phyloP scores from a whole-genome alignment of 2,329 filamentous ascomycete genomes.

The Cryoendolithus antarcticus region DNA sequence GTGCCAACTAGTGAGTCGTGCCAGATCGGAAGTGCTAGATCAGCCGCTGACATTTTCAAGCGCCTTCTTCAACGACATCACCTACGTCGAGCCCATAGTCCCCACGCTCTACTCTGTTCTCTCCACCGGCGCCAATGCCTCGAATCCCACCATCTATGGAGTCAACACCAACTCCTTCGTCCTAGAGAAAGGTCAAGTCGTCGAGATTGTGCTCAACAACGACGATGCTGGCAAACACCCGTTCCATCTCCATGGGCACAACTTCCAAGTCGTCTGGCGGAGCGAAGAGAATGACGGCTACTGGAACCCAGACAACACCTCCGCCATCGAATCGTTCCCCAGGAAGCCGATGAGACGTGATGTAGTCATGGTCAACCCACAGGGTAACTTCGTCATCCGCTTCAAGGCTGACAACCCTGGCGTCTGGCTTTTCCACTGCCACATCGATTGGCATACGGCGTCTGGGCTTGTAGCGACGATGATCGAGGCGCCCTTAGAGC shows the following conservation, averaged over 20 bases:
- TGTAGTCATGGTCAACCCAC: conserved; percentile 41
- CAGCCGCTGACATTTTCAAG: conserved; percentile 13
- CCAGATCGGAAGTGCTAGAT: not conserved
- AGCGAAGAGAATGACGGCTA: conserved; percentile 21
- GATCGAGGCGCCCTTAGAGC: conserved; percentile 39
- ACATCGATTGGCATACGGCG: conserved; percentile 39
- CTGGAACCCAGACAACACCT: conserved; percentile 23
- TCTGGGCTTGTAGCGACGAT: conserved; percentile 40
- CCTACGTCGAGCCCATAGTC: conserved; percentile 62
- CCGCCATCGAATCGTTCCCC: conserved; percentile 19
- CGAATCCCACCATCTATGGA: conserved; percentile 35
- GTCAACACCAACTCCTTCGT: conserved; percentile 47
- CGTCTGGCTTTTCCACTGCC: conserved; percentile 30
- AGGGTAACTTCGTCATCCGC: conserved; percentile 43
- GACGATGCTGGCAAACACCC: conserved; percentile 59
- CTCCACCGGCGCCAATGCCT: conserved; percentile 40
- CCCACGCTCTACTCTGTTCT: conserved; percentile 61
- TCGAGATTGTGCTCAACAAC: conserved; percentile 69
- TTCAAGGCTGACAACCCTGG: conserved; percentile 44
- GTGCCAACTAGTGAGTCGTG: conserved; percentile 47
- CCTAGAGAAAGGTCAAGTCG: conserved; percentile 52
- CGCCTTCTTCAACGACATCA: conserved; percentile 57
- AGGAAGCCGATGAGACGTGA: conserved; percentile 35
- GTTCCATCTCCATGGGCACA: conserved; percentile 64
- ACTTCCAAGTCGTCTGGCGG: conserved; percentile 49